These are phyloP conservation scores for Ascochyta lentis DNA, from an alignment of 2,329 filamentous ascomycete species.

Conservation along the genomic window DNA sequence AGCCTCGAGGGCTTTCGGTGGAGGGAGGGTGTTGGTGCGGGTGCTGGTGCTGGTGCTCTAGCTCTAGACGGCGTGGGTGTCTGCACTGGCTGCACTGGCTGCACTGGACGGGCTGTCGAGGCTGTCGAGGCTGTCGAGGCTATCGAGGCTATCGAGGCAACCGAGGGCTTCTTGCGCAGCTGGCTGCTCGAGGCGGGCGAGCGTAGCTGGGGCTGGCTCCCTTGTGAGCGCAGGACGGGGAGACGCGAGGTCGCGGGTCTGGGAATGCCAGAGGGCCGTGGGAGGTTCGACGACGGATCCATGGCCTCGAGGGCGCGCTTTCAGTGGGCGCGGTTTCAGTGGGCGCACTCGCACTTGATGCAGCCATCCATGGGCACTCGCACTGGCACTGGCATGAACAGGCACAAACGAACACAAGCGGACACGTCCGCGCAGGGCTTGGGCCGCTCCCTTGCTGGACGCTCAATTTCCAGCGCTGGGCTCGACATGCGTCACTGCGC, in stretches of 20 bases:
- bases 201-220: constrained; percentile 51
- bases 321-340: constrained; percentile 7
- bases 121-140: constrained; percentile 28
- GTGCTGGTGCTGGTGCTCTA: neutral
- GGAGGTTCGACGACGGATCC: constrained; percentile 41
- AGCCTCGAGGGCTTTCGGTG: constrained; percentile 43
- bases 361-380: neutral
- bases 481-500: constrained; percentile 11
- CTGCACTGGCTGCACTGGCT: neutral
- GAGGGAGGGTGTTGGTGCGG: constrained; percentile 24
- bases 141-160: constrained; percentile 31
- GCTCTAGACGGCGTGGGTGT: neutral
- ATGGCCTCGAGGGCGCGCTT: constrained; percentile 29
- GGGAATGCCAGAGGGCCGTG: constrained; percentile 52
- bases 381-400: no score
- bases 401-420: no score
- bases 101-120: constrained; percentile 23
- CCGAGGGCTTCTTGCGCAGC: constrained; percentile 42
- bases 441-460: constrained; percentile 3
- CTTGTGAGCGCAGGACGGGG: constrained; percentile 54
- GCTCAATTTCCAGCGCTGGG: constrained; percentile 13
- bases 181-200: constrained; percentile 55
- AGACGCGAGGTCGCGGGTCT: constrained; percentile 58
- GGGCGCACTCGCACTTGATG: constrained; percentile 7
- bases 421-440: constrained; percentile 1